Percentiles rank a stretch among this genome's conserved stretches.
Conservation (phyloP, 768 basidiomycete species). For the Hirschioporus abietinus region DNA sequence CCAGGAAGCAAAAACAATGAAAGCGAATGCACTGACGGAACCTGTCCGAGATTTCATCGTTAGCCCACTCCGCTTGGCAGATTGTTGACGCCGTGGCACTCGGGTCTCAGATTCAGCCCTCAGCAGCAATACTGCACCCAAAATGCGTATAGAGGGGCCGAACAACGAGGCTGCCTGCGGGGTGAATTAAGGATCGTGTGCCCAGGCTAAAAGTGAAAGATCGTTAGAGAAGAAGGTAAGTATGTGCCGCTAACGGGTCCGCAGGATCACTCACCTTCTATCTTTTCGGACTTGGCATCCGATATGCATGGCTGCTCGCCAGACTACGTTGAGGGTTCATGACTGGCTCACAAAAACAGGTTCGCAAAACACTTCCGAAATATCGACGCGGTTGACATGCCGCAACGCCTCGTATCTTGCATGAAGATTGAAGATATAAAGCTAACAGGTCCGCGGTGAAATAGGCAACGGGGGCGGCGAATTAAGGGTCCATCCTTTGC, state of each 20-base stretch:
- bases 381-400: neutral
- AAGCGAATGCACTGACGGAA: neutral
- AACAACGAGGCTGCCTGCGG: neutral
- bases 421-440: neutral
- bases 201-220: neutral
- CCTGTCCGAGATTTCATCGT: neutral
- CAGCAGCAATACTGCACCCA: neutral
- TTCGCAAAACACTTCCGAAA: neutral
- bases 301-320: neutral
- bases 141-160: neutral
- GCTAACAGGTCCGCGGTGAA: neutral
- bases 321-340: neutral
- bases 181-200: conserved; percentile 1
- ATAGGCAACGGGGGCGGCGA: neutral
- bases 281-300: neutral
- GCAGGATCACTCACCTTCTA: neutral
- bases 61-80: neutral
- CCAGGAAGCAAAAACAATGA: neutral
- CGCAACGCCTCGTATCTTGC: neutral
- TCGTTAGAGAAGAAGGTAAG: neutral
- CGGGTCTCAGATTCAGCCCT: neutral
- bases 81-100: neutral
- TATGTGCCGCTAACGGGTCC: neutral
- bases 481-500: neutral
- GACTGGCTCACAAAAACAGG: neutral